Conservation (phyloP, 2,329 filamentous ascomycete genomes). For the Chaetomiaceae sp. region DNA sequence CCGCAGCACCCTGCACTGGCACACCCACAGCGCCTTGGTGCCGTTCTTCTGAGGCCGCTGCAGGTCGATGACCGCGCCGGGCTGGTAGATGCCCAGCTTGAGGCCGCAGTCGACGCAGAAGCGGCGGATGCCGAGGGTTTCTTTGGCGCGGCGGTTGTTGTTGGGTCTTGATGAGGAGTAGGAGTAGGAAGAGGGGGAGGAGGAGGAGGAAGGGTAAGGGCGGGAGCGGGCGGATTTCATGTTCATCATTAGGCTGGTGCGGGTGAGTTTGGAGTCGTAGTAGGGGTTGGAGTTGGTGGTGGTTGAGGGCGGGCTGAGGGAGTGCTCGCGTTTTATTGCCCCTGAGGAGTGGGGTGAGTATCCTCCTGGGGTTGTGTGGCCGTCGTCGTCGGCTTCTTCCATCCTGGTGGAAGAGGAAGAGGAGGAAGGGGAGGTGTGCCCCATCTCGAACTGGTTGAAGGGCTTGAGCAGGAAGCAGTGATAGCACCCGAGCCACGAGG, state of each 20-base stretch:
- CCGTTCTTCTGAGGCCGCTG: conserved; percentile 1
- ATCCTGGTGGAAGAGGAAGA: neutral
- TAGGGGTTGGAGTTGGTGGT: conserved; percentile 18
- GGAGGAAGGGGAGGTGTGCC: conserved; percentile 8
- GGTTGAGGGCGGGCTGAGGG: neutral
- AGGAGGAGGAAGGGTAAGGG: too few relatives aligned
- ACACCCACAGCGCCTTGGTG: conserved; percentile 21
- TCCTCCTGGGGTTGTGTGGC: neutral
- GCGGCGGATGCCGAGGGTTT: conserved; percentile 19
- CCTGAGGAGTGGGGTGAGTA: neutral
- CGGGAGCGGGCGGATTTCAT: too few relatives aligned
- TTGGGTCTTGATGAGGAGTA: neutral
- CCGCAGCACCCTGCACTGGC: conserved; percentile 16
- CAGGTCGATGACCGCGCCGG: conserved; percentile 23
- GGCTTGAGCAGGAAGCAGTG: conserved; percentile 21
- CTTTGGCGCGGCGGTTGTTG: neutral
- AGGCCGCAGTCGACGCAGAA: conserved; percentile 27
- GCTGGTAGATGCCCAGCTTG: conserved; percentile 16
- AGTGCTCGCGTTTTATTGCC: neutral
- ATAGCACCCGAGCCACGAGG: conserved; percentile 22
- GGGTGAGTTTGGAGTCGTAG: conserved; percentile 24
- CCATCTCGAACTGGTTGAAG: conserved; percentile 22
- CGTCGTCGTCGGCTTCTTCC: neutral
- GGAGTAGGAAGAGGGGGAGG: too few relatives aligned
- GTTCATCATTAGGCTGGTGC: conserved; percentile 17